Evolutionary conservation across 495 filamentous ascomycete species (phyloP).

Genomic region (Tuber calosporum): DNA sequence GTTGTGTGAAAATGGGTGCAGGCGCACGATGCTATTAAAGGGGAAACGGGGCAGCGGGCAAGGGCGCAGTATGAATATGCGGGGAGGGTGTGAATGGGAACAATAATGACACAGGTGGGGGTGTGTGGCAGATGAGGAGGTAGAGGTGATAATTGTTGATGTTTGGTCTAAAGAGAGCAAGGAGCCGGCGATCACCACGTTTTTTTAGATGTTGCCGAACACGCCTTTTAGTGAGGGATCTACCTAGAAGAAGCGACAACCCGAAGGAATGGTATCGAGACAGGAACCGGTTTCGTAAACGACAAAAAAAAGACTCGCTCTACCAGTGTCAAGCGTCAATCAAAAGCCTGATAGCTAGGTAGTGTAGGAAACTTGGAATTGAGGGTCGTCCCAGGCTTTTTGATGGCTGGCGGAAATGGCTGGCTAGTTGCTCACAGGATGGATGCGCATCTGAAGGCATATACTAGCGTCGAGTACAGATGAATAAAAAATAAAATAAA

Average conservation of each 20-base stretch:
- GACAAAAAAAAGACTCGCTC: slow-evolving; percentile 23
- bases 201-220: slow-evolving; percentile 31
- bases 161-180: slow-evolving; percentile 28
- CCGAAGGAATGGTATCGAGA: slow-evolving; percentile 38
- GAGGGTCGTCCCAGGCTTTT: slow-evolving; percentile 16
- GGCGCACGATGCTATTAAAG: neutral
- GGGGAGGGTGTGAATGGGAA: slow-evolving; percentile 13
- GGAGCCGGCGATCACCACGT: slow-evolving; percentile 36
- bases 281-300: slow-evolving; percentile 21
- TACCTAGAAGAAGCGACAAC: slow-evolving; percentile 35
- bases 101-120: slow-evolving; percentile 8
- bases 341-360: neutral
- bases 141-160: slow-evolving; percentile 22
- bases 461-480: slow-evolving; percentile 36
- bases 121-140: neutral
- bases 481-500: slow-evolving; percentile 22
- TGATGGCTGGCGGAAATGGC: slow-evolving; percentile 39
- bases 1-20: neutral
- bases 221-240: slow-evolving; percentile 34
- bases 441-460: slow-evolving; percentile 34
- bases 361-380: slow-evolving; percentile 3
- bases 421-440: slow-evolving; percentile 21
- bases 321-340: neutral
- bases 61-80: slow-evolving; percentile 17
- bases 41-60: neutral